Evolutionary conservation across 2,329 filamentous ascomycete species (phyloP).

Genomic region (Westerdykella ornata): DNA sequence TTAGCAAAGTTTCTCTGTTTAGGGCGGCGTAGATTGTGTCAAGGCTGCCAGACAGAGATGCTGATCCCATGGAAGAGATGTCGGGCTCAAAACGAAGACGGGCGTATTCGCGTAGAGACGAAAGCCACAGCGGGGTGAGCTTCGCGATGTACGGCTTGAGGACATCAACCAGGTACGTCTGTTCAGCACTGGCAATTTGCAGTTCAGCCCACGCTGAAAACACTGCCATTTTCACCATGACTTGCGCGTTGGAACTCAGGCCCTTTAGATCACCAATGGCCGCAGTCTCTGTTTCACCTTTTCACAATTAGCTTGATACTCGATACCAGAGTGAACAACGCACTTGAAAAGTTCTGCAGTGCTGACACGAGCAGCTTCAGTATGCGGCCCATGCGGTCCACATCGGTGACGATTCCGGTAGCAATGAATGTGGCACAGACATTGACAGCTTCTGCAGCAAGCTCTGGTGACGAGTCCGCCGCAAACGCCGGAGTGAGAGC

Average conservation of each 20-base stretch:
- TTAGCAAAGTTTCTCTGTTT: constrained; percentile 85
- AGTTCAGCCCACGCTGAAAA: constrained; percentile 97
- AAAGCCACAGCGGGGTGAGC: constrained; percentile 87
- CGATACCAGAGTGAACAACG: constrained; percentile 10
- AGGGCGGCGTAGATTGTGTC: constrained; percentile 92
- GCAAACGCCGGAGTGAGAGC: constrained; percentile 95
- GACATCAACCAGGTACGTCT: constrained; percentile 81
- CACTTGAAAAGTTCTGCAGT: constrained; percentile 80
- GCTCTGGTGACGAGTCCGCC: constrained; percentile 87
- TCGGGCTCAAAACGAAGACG: constrained; percentile 92
- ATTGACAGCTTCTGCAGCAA: constrained; percentile 92
- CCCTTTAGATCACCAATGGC: constrained; percentile 89
- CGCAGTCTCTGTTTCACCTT: constrained; percentile 65
- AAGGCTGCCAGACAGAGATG: constrained; percentile 73
- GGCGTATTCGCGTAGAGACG: constrained; percentile 88
- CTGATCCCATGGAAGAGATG: constrained; percentile 81
- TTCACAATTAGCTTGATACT: constrained; percentile 7
- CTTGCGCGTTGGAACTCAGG: constrained; percentile 88
- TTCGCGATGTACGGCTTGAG: constrained; percentile 84
- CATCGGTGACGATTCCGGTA: constrained; percentile 92
- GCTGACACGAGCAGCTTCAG: constrained; percentile 87
- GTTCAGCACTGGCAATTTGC: constrained; percentile 89
- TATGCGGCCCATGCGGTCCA: constrained; percentile 98
- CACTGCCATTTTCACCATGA: constrained; percentile 97
- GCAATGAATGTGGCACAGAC: constrained; percentile 98